Conservation (phyloP, 2,329 filamentous ascomycete genomes). For the Colletotrichum cordylinicola region DNA sequence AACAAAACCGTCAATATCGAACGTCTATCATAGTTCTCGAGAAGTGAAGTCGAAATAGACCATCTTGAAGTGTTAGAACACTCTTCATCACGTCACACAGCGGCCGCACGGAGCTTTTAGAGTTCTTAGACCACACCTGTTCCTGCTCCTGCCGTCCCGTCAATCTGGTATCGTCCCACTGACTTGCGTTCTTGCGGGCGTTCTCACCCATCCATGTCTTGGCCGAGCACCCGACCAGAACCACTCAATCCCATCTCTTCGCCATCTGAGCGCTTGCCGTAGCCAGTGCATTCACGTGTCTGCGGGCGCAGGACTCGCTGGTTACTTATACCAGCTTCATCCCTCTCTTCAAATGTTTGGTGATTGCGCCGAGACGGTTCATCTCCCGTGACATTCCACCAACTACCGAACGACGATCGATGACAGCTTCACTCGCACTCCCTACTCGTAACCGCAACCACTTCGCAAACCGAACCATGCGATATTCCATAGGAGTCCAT, state of each 20-base stretch:
- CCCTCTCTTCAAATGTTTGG: background rate
- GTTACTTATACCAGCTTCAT: background rate
- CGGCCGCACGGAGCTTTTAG: background rate
- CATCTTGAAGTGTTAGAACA: background rate
- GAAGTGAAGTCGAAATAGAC: background rate
- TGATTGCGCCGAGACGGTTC: background rate
- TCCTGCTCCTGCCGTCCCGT: background rate
- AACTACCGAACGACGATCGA: background rate
- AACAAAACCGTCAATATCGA: background rate
- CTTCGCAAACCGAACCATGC: background rate
- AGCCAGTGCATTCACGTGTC: constrained; percentile 13
- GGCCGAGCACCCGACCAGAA: background rate
- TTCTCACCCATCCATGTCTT: background rate
- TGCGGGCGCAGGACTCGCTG: constrained; percentile 5
- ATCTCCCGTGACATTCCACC: background rate
- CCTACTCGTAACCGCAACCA: rapidly evolving
- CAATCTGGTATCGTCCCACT: background rate
- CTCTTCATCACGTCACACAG: background rate
- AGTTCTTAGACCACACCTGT: background rate
- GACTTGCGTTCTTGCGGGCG: constrained; percentile 23
- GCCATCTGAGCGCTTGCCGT: background rate
- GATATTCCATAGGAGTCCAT: background rate
- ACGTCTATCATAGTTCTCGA: background rate
- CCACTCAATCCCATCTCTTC: background rate
- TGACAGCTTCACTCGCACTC: background rate